Percentiles rank a stretch among this genome's conserved stretches.
Conservation (phyloP, 805 yeast genomes). For the Novakomyces olei region DNA sequence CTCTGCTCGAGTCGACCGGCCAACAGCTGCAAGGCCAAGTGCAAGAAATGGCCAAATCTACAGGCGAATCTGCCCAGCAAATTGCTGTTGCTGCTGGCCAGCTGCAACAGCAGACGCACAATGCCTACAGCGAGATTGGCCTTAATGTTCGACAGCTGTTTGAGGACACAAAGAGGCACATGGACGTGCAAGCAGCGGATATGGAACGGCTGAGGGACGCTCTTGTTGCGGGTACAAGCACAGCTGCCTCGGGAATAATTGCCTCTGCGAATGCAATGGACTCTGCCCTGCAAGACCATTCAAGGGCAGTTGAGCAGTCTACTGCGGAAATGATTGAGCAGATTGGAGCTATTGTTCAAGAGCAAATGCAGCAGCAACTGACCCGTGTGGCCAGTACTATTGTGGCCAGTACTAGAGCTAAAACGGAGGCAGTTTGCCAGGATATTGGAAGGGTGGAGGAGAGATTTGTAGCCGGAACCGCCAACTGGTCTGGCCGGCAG, state of each 20-base stretch:
- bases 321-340: no score
- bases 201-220: conserved; percentile 8
- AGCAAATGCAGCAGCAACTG: no score
- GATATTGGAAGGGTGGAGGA: no score
- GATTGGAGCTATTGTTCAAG: no score
- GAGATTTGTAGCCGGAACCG: no score
- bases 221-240: conserved; percentile 6
- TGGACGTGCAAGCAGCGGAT: conserved; percentile 9
- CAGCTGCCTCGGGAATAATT: conserved; percentile 4
- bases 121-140: conserved; percentile 10
- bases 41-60: conserved; percentile 6
- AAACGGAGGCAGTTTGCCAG: no score
- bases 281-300: no score
- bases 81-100: no score
- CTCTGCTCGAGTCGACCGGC: conserved; percentile 32
- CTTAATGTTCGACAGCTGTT: conserved; percentile 10
- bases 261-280: conserved; percentile 3
- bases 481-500: no score
- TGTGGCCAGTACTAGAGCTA: no score
- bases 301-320: no score
- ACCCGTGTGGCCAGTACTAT: no score
- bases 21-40: conserved; percentile 3
- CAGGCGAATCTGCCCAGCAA: conserved; percentile 7
- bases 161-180: conserved; percentile 10
- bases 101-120: conserved; percentile 5